Base-by-base conservation (phyloP, 805 yeast genomes). In the Lipomyces chichibuensis region DNA sequence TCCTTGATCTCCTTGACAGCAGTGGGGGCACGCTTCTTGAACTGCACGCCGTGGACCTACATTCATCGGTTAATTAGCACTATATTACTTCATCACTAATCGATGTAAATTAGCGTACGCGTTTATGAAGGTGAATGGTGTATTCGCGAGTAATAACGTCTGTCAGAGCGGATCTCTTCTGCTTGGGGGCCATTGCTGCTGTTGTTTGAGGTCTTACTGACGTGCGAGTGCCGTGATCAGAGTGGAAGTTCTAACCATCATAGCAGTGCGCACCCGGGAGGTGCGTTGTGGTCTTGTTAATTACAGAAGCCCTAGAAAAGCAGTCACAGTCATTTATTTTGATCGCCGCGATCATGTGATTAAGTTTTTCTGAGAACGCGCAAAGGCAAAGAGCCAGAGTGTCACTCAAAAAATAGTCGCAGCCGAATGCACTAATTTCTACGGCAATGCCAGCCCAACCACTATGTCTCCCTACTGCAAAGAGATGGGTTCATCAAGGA, bases 81-180 rank as follows among this genome's bases (percentile, higher is more conserved):
- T 20, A 27, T 27, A 17, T 57, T 11, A 27, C 49, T 29, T 14
- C 52, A 20, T 29, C 11, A 6, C 58, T 23, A 14, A 20, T 17
- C 20, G 37, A 29, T 17, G 17, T 6, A 35, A 20, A 9, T 8
- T 27, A 63, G 90, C 96, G 82, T 89, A 91, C 96, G 87, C 98
- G 92, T 85, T 92, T 94, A 97, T 92, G 97, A 85, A 94, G 87
- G 92, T 95, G 94, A 85, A 95, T 93, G 89, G 99, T 95, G 92
- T 95, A 95, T 87, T 95, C 99, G 85, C 99, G 97, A 84, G 99
- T 91, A 85, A 95, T 98, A 85, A 92, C 97, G 93, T 95, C 98
- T 87, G 91, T 90, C 83, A 92, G 87, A 84, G 94, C 96, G 84
- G 88, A 87, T 84, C 84, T 84, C 74, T 75, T 75, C 77, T 75